Evolutionary conservation across 768 basidiomycete genomes (phyloP).

Genomic region (Hydnum rufescens): DNA sequence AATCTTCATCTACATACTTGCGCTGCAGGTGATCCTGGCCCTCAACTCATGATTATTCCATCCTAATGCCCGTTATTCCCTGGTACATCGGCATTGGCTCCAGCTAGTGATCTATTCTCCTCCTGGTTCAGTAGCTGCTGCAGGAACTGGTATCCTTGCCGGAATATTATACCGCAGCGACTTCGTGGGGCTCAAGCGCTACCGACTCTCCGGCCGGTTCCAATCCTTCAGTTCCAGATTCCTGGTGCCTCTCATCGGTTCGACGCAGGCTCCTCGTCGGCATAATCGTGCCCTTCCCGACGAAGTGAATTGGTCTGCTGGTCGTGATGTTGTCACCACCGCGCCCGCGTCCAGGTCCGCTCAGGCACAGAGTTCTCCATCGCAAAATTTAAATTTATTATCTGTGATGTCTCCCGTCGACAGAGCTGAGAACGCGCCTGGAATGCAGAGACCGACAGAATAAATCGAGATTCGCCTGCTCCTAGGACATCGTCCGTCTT

Average conservation of each 20-base stretch:
- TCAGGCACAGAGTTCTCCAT: too few species aligned
- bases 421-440: background rate
- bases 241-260: conserved; percentile 48
- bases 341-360: conserved; percentile 6
- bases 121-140: conserved; percentile 48
- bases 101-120: background rate
- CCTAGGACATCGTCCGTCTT: conserved; percentile 28
- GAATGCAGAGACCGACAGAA: conserved; percentile 10
- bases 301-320: conserved; percentile 7
- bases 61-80: conserved; percentile 2
- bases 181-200: conserved; percentile 54
- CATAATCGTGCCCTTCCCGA: conserved; percentile 62
- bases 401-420: conserved; percentile 1
- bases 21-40: conserved; percentile 36
- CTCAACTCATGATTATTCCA: conserved; percentile 1
- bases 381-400: too few species aligned
- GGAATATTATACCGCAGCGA: conserved; percentile 76
- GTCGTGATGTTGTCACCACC: conserved; percentile 11
- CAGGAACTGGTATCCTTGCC: conserved; percentile 38
- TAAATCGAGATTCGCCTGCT: conserved; percentile 13
- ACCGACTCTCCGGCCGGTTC: conserved; percentile 46
- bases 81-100: background rate
- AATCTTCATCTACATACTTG: conserved; percentile 48
- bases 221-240: conserved; percentile 35
- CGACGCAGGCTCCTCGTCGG: conserved; percentile 39